Base-by-base conservation (phyloP, 805 yeast genomes). In the Lachancea cidri region DNA sequence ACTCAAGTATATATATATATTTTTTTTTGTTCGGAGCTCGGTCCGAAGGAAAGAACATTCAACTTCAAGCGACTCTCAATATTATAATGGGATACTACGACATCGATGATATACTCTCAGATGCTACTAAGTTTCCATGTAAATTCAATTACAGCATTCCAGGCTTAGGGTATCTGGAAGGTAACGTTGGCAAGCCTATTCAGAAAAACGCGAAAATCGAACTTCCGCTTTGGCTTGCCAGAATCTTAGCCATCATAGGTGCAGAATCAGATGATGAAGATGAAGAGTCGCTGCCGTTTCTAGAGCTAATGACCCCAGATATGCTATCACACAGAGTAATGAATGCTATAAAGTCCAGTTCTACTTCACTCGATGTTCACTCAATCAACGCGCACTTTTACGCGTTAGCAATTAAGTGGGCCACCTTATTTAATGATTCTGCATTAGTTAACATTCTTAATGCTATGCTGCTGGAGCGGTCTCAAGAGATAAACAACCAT, bases 171-270 rank as follows among this genome's bases (percentile, higher is more conserved):
- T 86, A 82, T 54, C 67, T 91, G 5, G 89, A 83, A 54, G 87
- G 89, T 5, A 77, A 82, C 45, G 85, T 87, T 1, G 86, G 83
- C 1, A 72, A 77, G 47, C 61, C 65, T n/a, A 64, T 68, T n/a
- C 49, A 46, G 29, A 52, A 76, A 51, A 80, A 78, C 25, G 71
- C 88, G 2, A 79, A 79, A 53, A 54, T 87, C 3, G 89, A 85
- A 43, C 68, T 91, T 17, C 98, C 98, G 0, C 61, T 88, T 20
- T 91, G 98, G 98, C 64, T 91, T 31, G 94, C 96, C 0, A 81
- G 81, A 44, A 74, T 83, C 1, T 65, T 89, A 24, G 95, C 95
- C 0, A 67, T 75, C 15, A 52, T 63, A 49, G 54, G 71, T 45
- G 52, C 55, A 11, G 49, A 45, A 11, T 47, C 53, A 42, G 67